Base-by-base conservation (phyloP, 768 basidiomycete species). In the Pleurotus cornucopiae region DNA sequence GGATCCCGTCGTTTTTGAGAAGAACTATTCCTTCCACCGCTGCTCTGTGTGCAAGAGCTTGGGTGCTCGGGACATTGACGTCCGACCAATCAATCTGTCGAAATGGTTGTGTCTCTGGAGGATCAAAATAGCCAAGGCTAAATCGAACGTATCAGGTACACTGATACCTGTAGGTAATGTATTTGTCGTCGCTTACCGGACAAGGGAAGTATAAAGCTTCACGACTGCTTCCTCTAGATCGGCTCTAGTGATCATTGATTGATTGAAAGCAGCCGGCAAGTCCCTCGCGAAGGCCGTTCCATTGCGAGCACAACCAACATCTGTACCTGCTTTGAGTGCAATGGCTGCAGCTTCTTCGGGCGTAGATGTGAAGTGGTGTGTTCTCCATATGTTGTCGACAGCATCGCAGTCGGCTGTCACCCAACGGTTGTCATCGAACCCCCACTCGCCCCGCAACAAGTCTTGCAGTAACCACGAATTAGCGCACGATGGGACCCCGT, bases 1-100 rank as follows among this genome's bases (percentile, higher is more conserved):
- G 70, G 5, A 74, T 76, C 12, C 77, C 79, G 56, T 84, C 81
- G 61, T 86, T 88, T 71, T 87, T 86, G 13, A 87, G 70, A 5
- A 87, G 71, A 14, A 82, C 81, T 2, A 83, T 74, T 18, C 82
- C 80, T 62, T 82, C 79, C 4, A 76, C 66, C 3, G 82, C 82
- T 23, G 78, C 80, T 51, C 71, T 70, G 61, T 79, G 68, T 2
- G 82, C 82, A 12, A 85, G 72, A 14, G 71, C 62, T 58, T 79
- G 79, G 1, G 82, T 74, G 6, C 63, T 48, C 2, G 76, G 73
- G 0, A 73, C 74, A 62, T 82, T 79, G 59, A 85, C 73, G 56
- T 78, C 72, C 4, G 69, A 64, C 75, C 77, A 83, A 38, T 61
- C 64, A 14, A 83, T 69, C 58, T 78, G 75, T 2, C 82, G 74